Conservation (phyloP, 2,329 filamentous ascomycete genomes). For the Simplicillium aogashimaense region DNA sequence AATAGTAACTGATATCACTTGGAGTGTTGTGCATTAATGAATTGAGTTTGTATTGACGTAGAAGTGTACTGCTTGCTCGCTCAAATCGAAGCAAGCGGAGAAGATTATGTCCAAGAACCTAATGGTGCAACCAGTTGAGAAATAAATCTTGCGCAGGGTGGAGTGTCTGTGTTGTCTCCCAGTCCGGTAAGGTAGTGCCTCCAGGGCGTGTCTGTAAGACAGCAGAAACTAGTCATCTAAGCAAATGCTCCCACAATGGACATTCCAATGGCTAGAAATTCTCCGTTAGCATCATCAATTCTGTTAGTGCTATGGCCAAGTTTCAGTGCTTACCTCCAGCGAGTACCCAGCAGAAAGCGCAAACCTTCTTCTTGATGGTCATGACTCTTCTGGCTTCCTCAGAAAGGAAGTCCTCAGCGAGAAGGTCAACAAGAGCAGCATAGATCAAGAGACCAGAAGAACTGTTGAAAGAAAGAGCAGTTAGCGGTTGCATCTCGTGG, state of each 20-base stretch:
- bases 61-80: no score
- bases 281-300: constrained; percentile 3
- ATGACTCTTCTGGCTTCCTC: constrained; percentile 41
- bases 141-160: no score
- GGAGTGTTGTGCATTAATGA: no score
- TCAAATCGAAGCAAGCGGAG: no score
- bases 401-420: constrained; percentile 56
- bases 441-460: constrained; percentile 53
- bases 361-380: constrained; percentile 40
- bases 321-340: constrained; percentile 32
- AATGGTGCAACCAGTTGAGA: no score
- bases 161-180: no score
- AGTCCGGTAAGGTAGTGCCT: no score
- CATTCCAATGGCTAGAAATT: constrained; percentile 29
- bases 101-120: no score
- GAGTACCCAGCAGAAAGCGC: constrained; percentile 41
- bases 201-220: no score
- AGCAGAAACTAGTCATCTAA: constrained; percentile 12
- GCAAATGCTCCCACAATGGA: constrained; percentile 37
- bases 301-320: neutral
- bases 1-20: no score
- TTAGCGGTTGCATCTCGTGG: neutral
- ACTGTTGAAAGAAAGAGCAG: neutral
- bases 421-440: constrained; percentile 51
- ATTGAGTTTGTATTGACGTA: no score